Base-by-base conservation (phyloP, 805 yeast genomes). In the Ogataea corticis region DNA sequence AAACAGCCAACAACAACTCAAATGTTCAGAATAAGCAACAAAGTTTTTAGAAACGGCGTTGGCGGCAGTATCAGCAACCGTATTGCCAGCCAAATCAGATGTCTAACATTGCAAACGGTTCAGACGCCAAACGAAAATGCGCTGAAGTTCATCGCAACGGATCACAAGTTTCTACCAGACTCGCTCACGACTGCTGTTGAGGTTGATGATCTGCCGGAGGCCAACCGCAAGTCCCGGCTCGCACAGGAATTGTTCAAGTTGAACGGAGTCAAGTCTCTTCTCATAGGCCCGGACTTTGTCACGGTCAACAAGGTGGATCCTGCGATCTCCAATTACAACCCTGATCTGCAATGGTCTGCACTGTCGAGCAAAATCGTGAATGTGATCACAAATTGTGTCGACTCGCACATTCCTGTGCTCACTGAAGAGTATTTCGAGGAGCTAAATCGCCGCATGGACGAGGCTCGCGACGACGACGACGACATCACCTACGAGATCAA, bases 71-170 rank as follows among this genome's bases (percentile, higher is more conserved):
- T 19, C 14, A 7, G 6, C 33, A 4, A 14, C 33, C 33, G 33
- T 31, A 5, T 19, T 12, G 23, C 15, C 15, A 18, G 31, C 15
- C 46, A 37, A 16, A 38, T 33, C 19, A 46, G 63, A 42, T 44
- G 50, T 25, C 33, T 55, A 7, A 49, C 59, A 1, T 39, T 65
- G 4, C 69, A 75, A 51, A 69, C 88, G 0, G 59, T 76, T 15
- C 70, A 83, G 1, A 85, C 94, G 0, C 94, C 94, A 12, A 85
- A 85, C 57, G 87, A 81, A 42, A 81, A 85, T 62, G 90, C 94
- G 1, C 65, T 85, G 44, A 85, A 85, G 58, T 85, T 83, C 58
- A 69, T 83, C 7, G 68, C 80, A 2, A 68, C 68, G 12, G 79
- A 76, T 41, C 62, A 59, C 49, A 58, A 61, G n/a, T 73, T 79